Conservation (phyloP, 2,329 filamentous ascomycete species). For the Paracoccidioides lutzii region DNA sequence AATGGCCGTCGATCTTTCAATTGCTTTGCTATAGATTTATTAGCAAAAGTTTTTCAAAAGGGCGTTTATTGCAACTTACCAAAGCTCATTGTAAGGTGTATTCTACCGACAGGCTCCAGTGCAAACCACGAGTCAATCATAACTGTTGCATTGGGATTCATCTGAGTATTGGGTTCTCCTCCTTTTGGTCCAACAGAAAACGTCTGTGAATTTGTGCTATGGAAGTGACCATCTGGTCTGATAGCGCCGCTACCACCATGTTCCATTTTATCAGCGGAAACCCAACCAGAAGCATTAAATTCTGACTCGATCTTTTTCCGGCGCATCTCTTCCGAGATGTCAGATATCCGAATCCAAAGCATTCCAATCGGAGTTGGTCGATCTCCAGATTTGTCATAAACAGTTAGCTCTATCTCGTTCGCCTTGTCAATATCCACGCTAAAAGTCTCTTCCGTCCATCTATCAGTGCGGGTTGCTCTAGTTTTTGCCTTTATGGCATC, state of each 20-base stretch:
- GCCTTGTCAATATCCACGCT: conserved; percentile 94
- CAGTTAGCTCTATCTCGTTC: conserved; percentile 93
- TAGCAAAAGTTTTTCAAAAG: conserved; percentile 9
- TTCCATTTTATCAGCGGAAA: conserved; percentile 90
- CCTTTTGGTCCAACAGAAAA: background rate
- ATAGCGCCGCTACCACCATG: conserved; percentile 36
- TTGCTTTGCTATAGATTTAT: conserved; percentile 53
- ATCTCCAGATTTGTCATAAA: conserved; percentile 90
- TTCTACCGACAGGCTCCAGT: conserved; percentile 81
- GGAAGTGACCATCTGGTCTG: conserved; percentile 43
- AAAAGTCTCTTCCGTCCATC: conserved; percentile 84
- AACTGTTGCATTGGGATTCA: conserved; percentile 22
- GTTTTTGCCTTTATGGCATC: conserved; percentile 84
- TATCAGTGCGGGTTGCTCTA: conserved; percentile 69
- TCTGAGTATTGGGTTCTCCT: conserved; percentile 3
- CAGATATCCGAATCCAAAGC: conserved; percentile 91
- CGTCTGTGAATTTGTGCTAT: conserved; percentile 25
- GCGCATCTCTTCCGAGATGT: conserved; percentile 94
- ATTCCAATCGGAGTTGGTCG: conserved; percentile 86
- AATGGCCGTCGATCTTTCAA: conserved; percentile 69
- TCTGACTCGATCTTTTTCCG: conserved; percentile 95
- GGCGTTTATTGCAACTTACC: conserved; percentile 27
- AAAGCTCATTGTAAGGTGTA: conserved; percentile 84
- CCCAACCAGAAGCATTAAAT: conserved; percentile 89
- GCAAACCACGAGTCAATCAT: conserved; percentile 92